Base-by-base conservation (phyloP, 352 stramenopile genomes). In the Globisporangium paddicum region DNA sequence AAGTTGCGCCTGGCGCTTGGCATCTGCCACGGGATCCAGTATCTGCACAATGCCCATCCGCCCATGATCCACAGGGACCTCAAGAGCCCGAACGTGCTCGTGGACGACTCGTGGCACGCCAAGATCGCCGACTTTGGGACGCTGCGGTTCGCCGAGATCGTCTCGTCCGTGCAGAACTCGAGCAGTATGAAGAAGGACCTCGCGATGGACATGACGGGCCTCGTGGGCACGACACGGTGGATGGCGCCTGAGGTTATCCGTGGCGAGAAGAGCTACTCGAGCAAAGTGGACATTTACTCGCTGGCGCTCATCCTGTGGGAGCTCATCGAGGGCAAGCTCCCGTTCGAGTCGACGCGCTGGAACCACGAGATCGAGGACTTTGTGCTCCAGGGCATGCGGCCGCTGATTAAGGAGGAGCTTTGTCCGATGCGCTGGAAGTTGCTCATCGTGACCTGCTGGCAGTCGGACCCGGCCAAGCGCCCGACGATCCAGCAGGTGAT, bases 41-140 rank as follows among this genome's bases (percentile, higher is more conserved):
- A 96, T 53, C 73, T 97, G 37, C 90, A 97, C 71, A 94, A 90
- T 38, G 79, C 86, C 5, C 87, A 91, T 34, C 87, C 87, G 16
- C 84, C 82, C 7, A 95, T 97, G 82, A 94, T 97, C 60, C 90
- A 97, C 56, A 83, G 88, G 54, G 89, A 97, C 38, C 69, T 97
- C 26, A 97, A 97, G 72, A 91, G 76, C 42, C 84, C 88, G 0
- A 97, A 97, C 55, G 83, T 97, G 16, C 66, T 97, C 11, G 83
- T 97, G 9, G 82, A 94, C 34, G 77, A 92, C 63, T 92, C 87
- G 38, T 95, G 88, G 85, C 86, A 93, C 49, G 87, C 84, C 42
- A 96, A 97, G 67, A 94, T 97, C 21, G 86, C 85, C 0, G 90
- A 97, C 63, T 96, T 97, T 67, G 90, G 90, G 18, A 90, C 82